Evolutionary conservation across 2,329 filamentous ascomycete species (phyloP).

Genomic region (Endocalyx cinctus): DNA sequence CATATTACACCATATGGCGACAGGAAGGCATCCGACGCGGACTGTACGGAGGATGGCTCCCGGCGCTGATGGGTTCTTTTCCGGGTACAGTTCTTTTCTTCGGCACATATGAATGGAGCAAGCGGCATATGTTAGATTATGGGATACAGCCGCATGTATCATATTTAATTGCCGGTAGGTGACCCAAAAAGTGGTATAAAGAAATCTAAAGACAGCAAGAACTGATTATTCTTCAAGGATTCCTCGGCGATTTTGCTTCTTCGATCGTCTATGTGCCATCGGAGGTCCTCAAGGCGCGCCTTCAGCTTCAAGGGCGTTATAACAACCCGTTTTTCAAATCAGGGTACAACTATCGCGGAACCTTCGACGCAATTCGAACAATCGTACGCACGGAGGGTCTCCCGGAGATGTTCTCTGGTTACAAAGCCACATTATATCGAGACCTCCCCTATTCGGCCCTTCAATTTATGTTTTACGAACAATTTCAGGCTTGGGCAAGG

Average conservation of each 20-base stretch:
- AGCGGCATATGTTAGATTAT: constrained; percentile 78
- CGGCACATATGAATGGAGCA: constrained; percentile 93
- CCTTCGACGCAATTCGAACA: constrained; percentile 76
- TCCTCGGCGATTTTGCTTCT: constrained; percentile 86
- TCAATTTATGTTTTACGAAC: constrained; percentile 98
- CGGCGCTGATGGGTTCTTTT: constrained; percentile 87
- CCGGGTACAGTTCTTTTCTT: constrained; percentile 94
- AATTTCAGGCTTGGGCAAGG: constrained; percentile 79
- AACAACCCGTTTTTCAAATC: constrained; percentile 93
- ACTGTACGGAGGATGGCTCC: constrained; percentile 88
- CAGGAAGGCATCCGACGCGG: constrained; percentile 86
- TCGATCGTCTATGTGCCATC: constrained; percentile 94
- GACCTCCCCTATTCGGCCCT: constrained; percentile 94
- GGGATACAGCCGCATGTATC: constrained; percentile 78
- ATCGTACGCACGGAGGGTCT: constrained; percentile 81
- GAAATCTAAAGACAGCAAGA: constrained; percentile 1
- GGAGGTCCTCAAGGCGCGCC: constrained; percentile 93
- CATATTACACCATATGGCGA: constrained; percentile 87
- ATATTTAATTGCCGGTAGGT: constrained; percentile 76
- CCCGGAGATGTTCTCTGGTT: constrained; percentile 88
- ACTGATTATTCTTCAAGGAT: constrained; percentile 50
- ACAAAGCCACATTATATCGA: constrained; percentile 89
- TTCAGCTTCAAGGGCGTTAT: constrained; percentile 90
- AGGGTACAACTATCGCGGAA: constrained; percentile 92
- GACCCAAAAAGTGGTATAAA: constrained; percentile 1